Evolutionary conservation across 2,329 filamentous ascomycete species (phyloP).

Genomic region (Epichloe sibirici): DNA sequence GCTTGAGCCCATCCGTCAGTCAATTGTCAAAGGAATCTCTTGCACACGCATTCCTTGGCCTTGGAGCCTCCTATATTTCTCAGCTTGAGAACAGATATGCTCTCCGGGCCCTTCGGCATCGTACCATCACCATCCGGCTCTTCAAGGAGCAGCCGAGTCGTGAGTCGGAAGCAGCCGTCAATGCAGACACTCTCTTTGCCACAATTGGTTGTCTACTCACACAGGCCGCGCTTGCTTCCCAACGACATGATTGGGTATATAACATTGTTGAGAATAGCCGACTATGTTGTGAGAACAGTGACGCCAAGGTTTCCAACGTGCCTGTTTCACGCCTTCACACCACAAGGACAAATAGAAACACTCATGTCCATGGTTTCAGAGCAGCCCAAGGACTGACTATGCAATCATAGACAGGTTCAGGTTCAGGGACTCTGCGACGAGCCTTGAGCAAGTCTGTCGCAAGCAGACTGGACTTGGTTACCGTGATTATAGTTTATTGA

Average conservation of each 20-base stretch:
- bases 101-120: slow-evolving; percentile 20
- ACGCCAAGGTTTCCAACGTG: slow-evolving; percentile 12
- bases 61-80: slow-evolving; percentile 24
- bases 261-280: slow-evolving; percentile 20
- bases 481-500: slow-evolving; percentile 7
- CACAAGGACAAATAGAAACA: slow-evolving; percentile 15
- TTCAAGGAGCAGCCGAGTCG: slow-evolving; percentile 22
- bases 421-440: slow-evolving; percentile 10
- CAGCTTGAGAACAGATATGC: slow-evolving; percentile 17
- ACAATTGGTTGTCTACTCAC: slow-evolving; percentile 23
- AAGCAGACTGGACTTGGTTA: slow-evolving; percentile 10
- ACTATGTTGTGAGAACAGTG: slow-evolving; percentile 12
- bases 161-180: slow-evolving; percentile 14
- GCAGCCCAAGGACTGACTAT: slow-evolving; percentile 12
- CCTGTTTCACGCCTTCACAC: slow-evolving; percentile 13
- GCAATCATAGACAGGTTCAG: slow-evolving; percentile 11
- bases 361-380: slow-evolving; percentile 11
- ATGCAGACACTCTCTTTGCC: slow-evolving; percentile 25
- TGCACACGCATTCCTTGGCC: slow-evolving; percentile 23
- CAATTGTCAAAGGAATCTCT: slow-evolving; percentile 24
- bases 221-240: slow-evolving; percentile 23
- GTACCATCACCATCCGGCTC: slow-evolving; percentile 10
- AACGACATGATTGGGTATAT: slow-evolving; percentile 27
- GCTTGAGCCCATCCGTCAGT: slow-evolving; percentile 15
- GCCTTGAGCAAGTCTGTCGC: slow-evolving; percentile 10